Evolutionary conservation across 495 filamentous ascomycete species (phyloP).

Genomic region (Penicillium longicatenatum): DNA sequence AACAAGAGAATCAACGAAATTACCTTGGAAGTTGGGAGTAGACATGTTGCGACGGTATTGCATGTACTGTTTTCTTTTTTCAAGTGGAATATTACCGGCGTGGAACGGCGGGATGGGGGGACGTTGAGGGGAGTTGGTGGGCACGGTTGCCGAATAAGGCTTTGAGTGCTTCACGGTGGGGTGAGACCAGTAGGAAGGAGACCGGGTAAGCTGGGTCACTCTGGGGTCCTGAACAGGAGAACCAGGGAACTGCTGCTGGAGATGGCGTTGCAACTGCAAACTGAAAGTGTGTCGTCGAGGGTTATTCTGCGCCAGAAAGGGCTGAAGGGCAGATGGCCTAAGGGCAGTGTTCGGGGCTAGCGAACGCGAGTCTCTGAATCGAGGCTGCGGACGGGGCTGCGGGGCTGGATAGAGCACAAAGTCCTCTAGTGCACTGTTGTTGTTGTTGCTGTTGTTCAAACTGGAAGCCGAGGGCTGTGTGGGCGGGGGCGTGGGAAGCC

Average conservation of each 20-base stretch:
- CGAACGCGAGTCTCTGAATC: constrained; percentile 37
- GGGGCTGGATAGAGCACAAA: constrained; percentile 49
- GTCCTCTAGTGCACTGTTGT: constrained; percentile 48
- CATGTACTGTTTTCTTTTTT: constrained; percentile 28
- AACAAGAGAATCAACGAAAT: constrained; percentile 6
- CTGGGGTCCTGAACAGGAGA: constrained; percentile 39
- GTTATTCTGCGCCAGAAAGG: constrained; percentile 37
- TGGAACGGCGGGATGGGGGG: constrained; percentile 57
- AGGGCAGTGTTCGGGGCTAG: constrained; percentile 41
- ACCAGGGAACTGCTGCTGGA: constrained; percentile 40
- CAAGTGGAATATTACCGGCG: constrained; percentile 30
- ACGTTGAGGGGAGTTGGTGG: constrained; percentile 47
- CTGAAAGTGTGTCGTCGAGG: constrained; percentile 38
- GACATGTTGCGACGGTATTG: constrained; percentile 44
- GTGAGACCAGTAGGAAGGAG: constrained; percentile 47
- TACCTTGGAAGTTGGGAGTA: constrained; percentile 40
- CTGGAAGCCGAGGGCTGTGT: constrained; percentile 48
- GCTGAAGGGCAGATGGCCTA: constrained; percentile 40
- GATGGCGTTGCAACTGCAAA: constrained; percentile 41
- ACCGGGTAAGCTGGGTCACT: constrained; percentile 44
- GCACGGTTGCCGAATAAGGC: constrained; percentile 36
- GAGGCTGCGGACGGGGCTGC: constrained; percentile 35
- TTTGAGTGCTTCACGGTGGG: constrained; percentile 39
- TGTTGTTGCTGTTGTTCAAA: constrained; percentile 48
- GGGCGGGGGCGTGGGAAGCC: constrained; percentile 58